Conservation (phyloP, 73 alveolate species). For the Paramecium primaurelia region DNA sequence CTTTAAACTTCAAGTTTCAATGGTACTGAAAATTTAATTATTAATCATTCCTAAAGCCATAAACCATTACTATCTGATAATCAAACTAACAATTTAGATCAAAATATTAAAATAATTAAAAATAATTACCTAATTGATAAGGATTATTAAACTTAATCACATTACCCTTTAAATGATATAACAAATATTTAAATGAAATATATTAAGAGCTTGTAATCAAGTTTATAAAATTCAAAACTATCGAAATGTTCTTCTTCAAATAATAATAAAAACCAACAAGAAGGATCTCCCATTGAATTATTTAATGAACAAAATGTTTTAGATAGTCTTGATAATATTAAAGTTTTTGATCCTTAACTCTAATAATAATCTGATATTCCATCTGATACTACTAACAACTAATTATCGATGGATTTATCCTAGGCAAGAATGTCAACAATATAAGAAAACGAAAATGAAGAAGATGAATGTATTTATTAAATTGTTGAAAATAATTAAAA, state of each 20-base stretch:
- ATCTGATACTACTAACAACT: background rate
- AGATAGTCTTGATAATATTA: background rate
- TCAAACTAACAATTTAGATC: background rate
- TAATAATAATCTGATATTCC: background rate
- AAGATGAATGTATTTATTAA: background rate
- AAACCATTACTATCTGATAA: background rate
- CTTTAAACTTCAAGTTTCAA: background rate
- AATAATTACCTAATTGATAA: background rate
- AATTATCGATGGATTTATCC: background rate
- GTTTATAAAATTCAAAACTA: background rate
- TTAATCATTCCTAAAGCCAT: background rate
- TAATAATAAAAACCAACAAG: background rate
- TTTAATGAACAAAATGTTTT: background rate
- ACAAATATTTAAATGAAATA: background rate
- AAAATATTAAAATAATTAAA: background rate
- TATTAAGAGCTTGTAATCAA: background rate
- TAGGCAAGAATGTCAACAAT: background rate
- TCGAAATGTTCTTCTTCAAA: background rate
- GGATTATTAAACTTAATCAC: background rate
- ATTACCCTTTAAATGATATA: background rate
- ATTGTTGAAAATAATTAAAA: background rate
- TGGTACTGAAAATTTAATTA: background rate
- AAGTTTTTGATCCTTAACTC: background rate
- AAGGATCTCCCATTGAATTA: background rate
- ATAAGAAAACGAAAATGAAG: background rate